phyloP scores from a whole-genome alignment of 768 basidiomycete genomes.

The Auriscalpium microsporum region DNA sequence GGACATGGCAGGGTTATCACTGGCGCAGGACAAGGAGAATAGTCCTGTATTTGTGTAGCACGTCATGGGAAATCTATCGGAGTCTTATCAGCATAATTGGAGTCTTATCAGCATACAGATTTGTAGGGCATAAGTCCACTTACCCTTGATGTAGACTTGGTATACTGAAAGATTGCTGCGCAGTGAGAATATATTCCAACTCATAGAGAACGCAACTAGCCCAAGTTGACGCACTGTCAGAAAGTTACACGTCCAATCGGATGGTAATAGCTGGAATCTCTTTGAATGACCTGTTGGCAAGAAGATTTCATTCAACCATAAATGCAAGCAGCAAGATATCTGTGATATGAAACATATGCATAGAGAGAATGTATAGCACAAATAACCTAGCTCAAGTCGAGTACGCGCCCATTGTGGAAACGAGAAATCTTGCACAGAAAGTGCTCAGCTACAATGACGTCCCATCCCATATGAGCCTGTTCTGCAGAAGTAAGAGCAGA shows the following conservation, averaged over 20 bases:
- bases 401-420: neutral
- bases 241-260: neutral
- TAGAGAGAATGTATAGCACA: no score
- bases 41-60: neutral
- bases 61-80: no score
- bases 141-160: no score
- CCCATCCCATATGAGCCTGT: neutral
- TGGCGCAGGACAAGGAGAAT: neutral
- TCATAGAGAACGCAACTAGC: neutral
- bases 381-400: no score
- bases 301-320: neutral
- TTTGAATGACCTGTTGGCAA: neutral
- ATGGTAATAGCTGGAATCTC: neutral
- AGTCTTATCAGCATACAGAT: neutral
- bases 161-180: no score
- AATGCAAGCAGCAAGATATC: neutral
- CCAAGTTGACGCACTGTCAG: neutral
- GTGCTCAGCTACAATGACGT: neutral
- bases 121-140: neutral
- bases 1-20: no score
- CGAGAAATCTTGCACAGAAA: neutral
- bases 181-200: no score
- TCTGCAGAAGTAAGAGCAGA: neutral
- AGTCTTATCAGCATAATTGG: neutral
- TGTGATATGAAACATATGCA: no score